Conservation (phyloP, 2,329 filamentous ascomycete species). For the Domatiomyces globalis region DNA sequence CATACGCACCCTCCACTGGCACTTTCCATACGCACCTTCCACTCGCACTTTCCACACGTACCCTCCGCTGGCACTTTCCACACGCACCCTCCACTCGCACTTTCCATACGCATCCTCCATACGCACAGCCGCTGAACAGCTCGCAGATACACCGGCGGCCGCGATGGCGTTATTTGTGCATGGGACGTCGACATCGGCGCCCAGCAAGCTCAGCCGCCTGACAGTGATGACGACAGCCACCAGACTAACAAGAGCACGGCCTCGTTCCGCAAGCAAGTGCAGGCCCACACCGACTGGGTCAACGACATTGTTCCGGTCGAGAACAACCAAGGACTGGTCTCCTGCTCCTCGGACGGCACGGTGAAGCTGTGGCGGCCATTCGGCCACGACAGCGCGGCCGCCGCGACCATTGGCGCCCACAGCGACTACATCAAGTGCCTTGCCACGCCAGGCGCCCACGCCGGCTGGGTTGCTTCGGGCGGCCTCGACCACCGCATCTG, state of each 20-base stretch:
- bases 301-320: conserved; percentile 78
- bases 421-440: conserved; percentile 94
- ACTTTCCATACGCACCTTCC: no score
- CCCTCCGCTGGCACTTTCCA: no score
- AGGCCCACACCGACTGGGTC: conserved; percentile 90
- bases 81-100: no score
- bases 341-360: conserved; percentile 83
- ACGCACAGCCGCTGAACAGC: conserved; percentile 10
- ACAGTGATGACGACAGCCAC: not conserved
- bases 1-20: no score
- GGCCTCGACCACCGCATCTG: conserved; percentile 85
- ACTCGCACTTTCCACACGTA: not conserved
- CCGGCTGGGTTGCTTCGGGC: conserved; percentile 83
- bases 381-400: conserved; percentile 42
- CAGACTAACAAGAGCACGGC: conserved; percentile 27
- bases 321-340: conserved; percentile 65
- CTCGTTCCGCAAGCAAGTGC: conserved; percentile 48
- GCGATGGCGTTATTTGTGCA: conserved; percentile 88
- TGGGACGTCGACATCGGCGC: conserved; percentile 77
- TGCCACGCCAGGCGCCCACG: conserved; percentile 55
- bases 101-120: no score
- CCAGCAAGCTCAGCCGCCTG: conserved; percentile 14
- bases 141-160: conserved; percentile 77
- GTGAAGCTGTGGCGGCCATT: conserved; percentile 84
- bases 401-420: conserved; percentile 73